Evolutionary conservation across 345 rosid species (phyloP).

Genomic region (Angophora floribunda): DNA sequence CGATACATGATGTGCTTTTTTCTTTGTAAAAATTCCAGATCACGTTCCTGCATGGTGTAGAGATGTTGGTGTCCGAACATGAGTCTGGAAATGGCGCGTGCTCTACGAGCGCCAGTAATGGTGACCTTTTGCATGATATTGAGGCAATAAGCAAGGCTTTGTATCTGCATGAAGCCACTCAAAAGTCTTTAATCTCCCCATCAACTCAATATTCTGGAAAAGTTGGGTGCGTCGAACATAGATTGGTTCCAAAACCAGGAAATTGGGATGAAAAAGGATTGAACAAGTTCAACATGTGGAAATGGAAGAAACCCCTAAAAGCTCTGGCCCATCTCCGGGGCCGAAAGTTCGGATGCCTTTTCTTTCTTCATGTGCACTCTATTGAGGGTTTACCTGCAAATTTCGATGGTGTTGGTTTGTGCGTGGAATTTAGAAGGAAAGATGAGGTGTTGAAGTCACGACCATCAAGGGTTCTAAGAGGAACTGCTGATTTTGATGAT

Average conservation of each 20-base stretch:
- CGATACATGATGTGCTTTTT: background rate
- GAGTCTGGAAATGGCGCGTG: slow-evolving; percentile 12
- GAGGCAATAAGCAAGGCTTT: slow-evolving; percentile 74
- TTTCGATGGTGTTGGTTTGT: slow-evolving; percentile 36
- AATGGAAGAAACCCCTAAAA: slow-evolving; percentile 79
- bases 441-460: slow-evolving; percentile 40
- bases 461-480: slow-evolving; percentile 32
- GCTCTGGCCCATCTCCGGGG: slow-evolving; percentile 55
- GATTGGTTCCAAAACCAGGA: slow-evolving; percentile 8
- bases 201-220: slow-evolving; percentile 37
- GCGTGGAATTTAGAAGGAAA: slow-evolving; percentile 68
- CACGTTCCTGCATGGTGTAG: slow-evolving; percentile 4
- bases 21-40: background rate
- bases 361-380: slow-evolving; percentile 69
- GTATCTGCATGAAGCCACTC: slow-evolving; percentile 33
- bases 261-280: slow-evolving; percentile 1
- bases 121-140: slow-evolving; percentile 58
- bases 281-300: slow-evolving; percentile 48
- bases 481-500: slow-evolving; percentile 63
- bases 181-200: slow-evolving; percentile 22
- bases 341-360: slow-evolving; percentile 49
- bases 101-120: slow-evolving; percentile 24
- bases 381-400: slow-evolving; percentile 55
- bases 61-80: slow-evolving; percentile 28
- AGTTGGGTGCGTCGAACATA: slow-evolving; percentile 12